phyloP scores from a whole-genome alignment of 2,329 filamentous ascomycete genomes.

The Pseudogymnoascus sp. region DNA sequence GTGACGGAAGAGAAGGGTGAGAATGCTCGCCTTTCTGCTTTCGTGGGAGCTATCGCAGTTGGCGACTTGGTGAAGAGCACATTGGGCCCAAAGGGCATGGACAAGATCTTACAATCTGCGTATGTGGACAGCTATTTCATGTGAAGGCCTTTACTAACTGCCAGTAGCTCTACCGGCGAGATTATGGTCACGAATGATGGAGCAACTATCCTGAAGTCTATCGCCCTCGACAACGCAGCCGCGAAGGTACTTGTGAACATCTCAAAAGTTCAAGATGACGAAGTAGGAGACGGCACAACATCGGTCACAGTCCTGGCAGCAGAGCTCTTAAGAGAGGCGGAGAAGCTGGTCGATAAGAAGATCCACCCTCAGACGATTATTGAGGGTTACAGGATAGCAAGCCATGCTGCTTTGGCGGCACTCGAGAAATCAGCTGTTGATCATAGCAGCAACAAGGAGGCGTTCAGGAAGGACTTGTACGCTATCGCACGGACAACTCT shows the following conservation, averaged over 20 bases:
- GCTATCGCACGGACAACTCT: conserved; percentile 91
- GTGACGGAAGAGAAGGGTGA: conserved; percentile 97
- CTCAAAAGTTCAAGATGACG: conserved; percentile 97
- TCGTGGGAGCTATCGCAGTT: conserved; percentile 95
- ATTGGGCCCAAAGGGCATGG: conserved; percentile 95
- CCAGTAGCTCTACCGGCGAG: conserved; percentile 73
- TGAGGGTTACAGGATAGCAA: conserved; percentile 96
- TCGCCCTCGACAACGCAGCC: conserved; percentile 95
- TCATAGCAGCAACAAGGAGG: conserved; percentile 72
- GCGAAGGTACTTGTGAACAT: conserved; percentile 99
- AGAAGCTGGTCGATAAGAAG: conserved; percentile 95
- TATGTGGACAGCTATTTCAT: conserved; percentile 38
- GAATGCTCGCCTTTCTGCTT: conserved; percentile 96
- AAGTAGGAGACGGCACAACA: conserved; percentile 95
- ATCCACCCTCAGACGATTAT: conserved; percentile 99
- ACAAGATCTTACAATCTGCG: conserved; percentile 95
- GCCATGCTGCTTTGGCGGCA: conserved; percentile 74
- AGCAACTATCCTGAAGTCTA: conserved; percentile 95
- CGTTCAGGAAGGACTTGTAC: conserved; percentile 82
- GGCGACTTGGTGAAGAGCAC: conserved; percentile 97
- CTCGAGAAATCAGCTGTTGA: conserved; percentile 80
- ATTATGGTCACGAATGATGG: conserved; percentile 99
- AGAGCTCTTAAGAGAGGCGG: conserved; percentile 89
- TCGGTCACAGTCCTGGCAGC: conserved; percentile 95
- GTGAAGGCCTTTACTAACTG: conserved; percentile 25